Evolutionary conservation across 2,329 filamentous ascomycete genomes (phyloP).

Genomic region (Exophiala alcalophila): DNA sequence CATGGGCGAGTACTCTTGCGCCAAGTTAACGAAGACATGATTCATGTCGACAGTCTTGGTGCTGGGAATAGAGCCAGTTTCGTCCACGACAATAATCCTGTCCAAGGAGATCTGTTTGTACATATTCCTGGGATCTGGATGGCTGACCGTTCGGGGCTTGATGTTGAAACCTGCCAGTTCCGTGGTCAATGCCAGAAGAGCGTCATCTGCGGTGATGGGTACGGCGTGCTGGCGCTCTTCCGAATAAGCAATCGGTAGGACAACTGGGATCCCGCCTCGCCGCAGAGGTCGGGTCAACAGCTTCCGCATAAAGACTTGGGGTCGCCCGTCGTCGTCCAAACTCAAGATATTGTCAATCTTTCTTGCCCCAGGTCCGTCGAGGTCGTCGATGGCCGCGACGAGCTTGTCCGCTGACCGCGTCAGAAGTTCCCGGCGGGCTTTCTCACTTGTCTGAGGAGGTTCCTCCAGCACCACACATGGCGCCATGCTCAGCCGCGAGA

Average conservation of each 20-base stretch:
- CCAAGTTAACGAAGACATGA: slow-evolving; percentile 87
- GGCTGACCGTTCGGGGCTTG: slow-evolving; percentile 42
- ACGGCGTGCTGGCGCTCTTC: slow-evolving; percentile 48
- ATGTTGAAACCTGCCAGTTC: slow-evolving; percentile 69
- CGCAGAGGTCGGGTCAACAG: slow-evolving; percentile 64
- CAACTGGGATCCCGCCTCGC: slow-evolving; percentile 67
- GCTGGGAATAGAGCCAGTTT: slow-evolving; percentile 74
- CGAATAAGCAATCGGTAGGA: slow-evolving; percentile 63
- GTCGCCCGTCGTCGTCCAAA: slow-evolving; percentile 38
- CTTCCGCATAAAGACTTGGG: slow-evolving; percentile 42
- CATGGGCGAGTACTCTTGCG: slow-evolving; percentile 78
- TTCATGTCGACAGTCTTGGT: slow-evolving; percentile 45
- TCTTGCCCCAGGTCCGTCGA: slow-evolving; percentile 65
- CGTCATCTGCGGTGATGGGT: slow-evolving; percentile 57
- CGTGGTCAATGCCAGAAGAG: slow-evolving; percentile 71
- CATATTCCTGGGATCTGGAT: slow-evolving; percentile 41
- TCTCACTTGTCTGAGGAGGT: slow-evolving; percentile 34
- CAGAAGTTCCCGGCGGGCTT: slow-evolving; percentile 46
- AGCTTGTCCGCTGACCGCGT: slow-evolving; percentile 69
- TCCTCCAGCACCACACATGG: slow-evolving; percentile 78
- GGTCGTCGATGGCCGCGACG: slow-evolving; percentile 68
- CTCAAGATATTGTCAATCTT: slow-evolving; percentile 60
- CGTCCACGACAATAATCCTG: slow-evolving; percentile 83
- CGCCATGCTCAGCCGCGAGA: slow-evolving; percentile 75
- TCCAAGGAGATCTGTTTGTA: slow-evolving; percentile 65